Evolutionary conservation across 163 green algal species (phyloP).

Genomic region (Trebouxia gelatinosa): DNA sequence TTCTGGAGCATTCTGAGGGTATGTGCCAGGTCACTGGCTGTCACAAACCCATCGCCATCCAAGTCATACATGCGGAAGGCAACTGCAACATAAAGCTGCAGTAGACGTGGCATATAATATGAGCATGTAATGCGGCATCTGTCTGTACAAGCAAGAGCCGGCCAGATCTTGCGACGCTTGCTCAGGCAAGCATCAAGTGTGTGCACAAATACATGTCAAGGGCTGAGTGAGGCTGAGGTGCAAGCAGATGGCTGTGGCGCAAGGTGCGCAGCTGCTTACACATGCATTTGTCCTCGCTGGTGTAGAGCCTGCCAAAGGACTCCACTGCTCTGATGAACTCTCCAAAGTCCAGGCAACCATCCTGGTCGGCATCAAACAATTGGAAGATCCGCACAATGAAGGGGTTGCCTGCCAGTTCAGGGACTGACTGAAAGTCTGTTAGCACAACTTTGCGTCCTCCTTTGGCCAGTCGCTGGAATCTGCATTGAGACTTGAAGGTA

Average conservation of each 20-base stretch:
- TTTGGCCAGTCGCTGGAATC: slow-evolving; percentile 43
- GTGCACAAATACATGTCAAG: not conserved
- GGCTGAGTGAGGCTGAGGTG: not conserved
- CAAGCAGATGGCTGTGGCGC: not conserved
- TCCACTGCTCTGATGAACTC: slow-evolving; percentile 30
- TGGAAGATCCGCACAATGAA: slow-evolving; percentile 53
- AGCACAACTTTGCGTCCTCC: slow-evolving; percentile 44
- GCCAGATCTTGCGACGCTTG: too few relatives aligned
- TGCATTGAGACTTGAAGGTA: too few relatives aligned
- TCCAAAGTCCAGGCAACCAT: slow-evolving; percentile 38
- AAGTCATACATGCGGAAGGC: slow-evolving; percentile 53
- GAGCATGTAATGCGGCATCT: too few relatives aligned
- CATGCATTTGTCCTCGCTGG: slow-evolving; percentile 37
- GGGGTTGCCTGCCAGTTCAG: slow-evolving; percentile 49
- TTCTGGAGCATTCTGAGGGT: slow-evolving; percentile 38
- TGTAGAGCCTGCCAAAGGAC: slow-evolving; percentile 29
- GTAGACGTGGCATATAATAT: not conserved
- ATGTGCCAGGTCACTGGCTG: slow-evolving; percentile 36
- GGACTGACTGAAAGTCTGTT: slow-evolving; percentile 46
- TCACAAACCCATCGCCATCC: slow-evolving; percentile 50
- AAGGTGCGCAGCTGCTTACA: slow-evolving; percentile 25
- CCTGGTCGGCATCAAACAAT: slow-evolving; percentile 44
- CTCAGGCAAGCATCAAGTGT: too few relatives aligned
- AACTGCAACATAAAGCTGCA: slow-evolving; percentile 37
- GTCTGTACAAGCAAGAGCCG: too few relatives aligned